phyloP scores from a whole-genome alignment of 176 grass and related monocot genomes.

The Carex parvula region DNA sequence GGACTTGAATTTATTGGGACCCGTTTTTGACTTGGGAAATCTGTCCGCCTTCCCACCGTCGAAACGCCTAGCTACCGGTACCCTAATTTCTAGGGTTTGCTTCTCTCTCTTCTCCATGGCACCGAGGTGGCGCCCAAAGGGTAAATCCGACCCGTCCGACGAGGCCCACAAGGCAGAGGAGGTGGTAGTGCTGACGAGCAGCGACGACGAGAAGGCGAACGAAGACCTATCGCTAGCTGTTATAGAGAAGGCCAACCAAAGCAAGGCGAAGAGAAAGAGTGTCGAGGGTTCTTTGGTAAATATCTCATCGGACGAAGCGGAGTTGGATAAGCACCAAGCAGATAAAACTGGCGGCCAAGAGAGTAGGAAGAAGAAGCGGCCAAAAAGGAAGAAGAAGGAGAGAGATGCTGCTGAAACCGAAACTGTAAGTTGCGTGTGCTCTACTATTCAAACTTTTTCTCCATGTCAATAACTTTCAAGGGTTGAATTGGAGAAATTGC shows the following conservation, averaged over 20 bases:
- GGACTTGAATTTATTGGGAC: background rate
- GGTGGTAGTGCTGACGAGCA: constrained; percentile 27
- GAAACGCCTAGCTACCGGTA: background rate
- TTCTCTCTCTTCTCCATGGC: constrained; percentile 35
- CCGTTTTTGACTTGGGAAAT: background rate
- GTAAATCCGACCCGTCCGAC: constrained; percentile 37
- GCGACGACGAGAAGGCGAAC: constrained; percentile 70
- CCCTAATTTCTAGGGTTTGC: constrained; percentile 42
- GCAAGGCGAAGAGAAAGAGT: constrained; percentile 31
- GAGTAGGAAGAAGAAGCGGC: constrained; percentile 39
- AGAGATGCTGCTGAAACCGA: constrained; percentile 29
- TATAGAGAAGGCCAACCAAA: constrained; percentile 47
- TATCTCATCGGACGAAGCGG: constrained; percentile 29
- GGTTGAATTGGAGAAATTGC: background rate
- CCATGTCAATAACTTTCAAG: background rate
- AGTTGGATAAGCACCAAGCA: constrained; percentile 29
- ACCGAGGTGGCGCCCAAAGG: constrained; percentile 34
- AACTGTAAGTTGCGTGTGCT: background rate
- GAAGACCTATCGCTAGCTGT: constrained; percentile 83
- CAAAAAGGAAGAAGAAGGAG: constrained; percentile 39
- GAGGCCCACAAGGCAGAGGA: background rate
- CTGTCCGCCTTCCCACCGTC: background rate
- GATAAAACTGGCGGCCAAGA: constrained; percentile 32
- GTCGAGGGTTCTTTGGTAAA: background rate
- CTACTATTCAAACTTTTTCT: background rate